Evolutionary conservation across 305 asterid genomes (phyloP), one percentile per base, ranked within the genome.

Genomic region (Nicotiana rustica): DNA sequence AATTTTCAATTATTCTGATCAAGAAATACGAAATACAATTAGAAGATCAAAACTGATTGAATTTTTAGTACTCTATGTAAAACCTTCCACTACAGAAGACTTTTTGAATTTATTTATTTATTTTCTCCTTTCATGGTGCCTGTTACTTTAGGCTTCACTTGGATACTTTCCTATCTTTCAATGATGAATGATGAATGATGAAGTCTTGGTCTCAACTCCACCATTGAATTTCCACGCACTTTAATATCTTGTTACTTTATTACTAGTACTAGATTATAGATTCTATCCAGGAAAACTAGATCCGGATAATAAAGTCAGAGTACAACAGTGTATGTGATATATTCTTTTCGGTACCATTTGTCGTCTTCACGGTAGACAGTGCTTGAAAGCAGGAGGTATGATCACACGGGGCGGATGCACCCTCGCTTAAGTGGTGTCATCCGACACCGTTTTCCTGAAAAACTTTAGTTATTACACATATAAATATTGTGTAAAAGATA

Each of bases 321-420:
- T 4, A 38, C 55, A n/a, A 38, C 17, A 31, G 21, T 13, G 29
- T 2, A 14, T 67, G 15, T 12, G 33, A 25, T 25, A 10, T 62
- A 62, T 35, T 41, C 2, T 36, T 36, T 36, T 21, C 3, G 47
- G 78, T 71, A 12, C 38, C 60, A 12, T 44, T 71, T 71, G 78
- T 71, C 38, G 19, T 71, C 19, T 44, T 44, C 60, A 13, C 38
- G 3, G 60, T 12, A 44, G 61, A 44, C 78, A 71, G 19, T 71
- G 78, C 78, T 71, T 44, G 78, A 71, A 71, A 71, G 78, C 6
- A 6, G 78, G 61, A 21, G 61, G 78, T 3, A 21, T 6, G 36
- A 7, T 71, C 78, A 71, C 78, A 21, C 1, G 25, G 25, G 25
- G 25, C 25, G 25, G 25, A 25, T 25, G 25, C 25, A 25, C 25